Conservation (phyloP, 495 filamentous ascomycete genomes). For the Aspergillus heteromorphus region DNA sequence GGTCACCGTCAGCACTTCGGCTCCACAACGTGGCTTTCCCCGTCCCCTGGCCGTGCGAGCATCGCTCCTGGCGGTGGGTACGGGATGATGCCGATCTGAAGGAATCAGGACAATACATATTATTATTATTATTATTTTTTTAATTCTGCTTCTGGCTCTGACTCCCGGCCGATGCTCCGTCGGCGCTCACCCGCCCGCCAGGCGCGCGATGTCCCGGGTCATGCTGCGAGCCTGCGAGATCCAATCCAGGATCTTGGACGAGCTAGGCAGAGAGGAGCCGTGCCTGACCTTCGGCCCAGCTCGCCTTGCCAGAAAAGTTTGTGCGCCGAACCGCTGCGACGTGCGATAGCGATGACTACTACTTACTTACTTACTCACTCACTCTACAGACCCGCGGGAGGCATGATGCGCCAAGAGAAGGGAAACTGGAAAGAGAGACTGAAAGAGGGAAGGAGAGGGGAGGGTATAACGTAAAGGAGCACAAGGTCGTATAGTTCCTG, state of each 20-base stretch:
- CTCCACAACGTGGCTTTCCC: conserved; percentile 34
- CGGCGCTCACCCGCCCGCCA: neutral
- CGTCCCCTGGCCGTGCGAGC: conserved; percentile 28
- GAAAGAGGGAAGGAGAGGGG: neutral
- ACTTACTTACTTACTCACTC: too few relatives aligned
- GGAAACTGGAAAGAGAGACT: too few relatives aligned
- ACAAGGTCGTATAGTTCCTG: neutral
- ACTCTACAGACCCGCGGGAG: neutral
- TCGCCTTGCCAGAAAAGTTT: neutral
- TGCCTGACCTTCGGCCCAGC: neutral
- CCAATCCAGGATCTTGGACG: too few relatives aligned
- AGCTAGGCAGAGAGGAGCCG: neutral
- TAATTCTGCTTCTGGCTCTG: neutral
- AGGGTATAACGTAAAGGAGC: neutral
- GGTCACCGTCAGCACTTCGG: conserved; percentile 30
- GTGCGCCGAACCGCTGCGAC: neutral
- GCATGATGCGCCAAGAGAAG: neutral
- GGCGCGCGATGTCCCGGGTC: neutral
- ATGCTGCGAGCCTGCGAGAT: neutral
- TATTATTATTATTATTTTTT: too few relatives aligned
- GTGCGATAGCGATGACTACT: too few relatives aligned
- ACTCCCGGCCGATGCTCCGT: neutral
- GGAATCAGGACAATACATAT: neutral
- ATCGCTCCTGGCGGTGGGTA: conserved; percentile 18
- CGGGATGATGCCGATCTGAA: neutral